These are phyloP conservation scores for Russula dissimulans DNA, from an alignment of 768 basidiomycete species.

Conservation along the genomic window DNA sequence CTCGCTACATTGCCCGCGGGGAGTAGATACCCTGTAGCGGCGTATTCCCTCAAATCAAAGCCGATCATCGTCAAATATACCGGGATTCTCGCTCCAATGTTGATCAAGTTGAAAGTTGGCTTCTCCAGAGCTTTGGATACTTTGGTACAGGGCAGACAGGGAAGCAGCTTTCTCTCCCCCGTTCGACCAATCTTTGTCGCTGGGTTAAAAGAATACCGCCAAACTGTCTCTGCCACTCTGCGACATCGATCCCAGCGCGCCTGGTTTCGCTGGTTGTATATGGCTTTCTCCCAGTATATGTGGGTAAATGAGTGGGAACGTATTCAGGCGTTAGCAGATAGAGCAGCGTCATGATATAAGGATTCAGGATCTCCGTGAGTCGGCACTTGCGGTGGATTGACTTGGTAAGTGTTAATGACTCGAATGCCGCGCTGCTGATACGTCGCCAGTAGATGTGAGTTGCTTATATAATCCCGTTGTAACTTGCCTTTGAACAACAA, in stretches of 20 bases:
- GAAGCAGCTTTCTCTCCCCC: slow-evolving; percentile 2
- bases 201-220: slow-evolving; percentile 44
- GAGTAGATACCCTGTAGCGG: slow-evolving; percentile 20
- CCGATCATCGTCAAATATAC: slow-evolving; percentile 53
- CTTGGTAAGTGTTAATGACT: background rate
- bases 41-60: slow-evolving; percentile 56
- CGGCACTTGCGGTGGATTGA: background rate
- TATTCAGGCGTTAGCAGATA: slow-evolving; percentile 25
- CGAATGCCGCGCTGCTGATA: background rate
- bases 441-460: background rate
- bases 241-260: slow-evolving; percentile 67
- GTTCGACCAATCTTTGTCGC: slow-evolving; percentile 44
- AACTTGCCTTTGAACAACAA: no score
- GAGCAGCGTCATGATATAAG: background rate
- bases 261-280: slow-evolving; percentile 87
- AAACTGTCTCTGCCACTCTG: slow-evolving; percentile 58
- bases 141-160: background rate
- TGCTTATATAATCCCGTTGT: no score
- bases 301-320: slow-evolving; percentile 84
- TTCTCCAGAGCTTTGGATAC: slow-evolving; percentile 4
- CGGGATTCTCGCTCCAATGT: slow-evolving; percentile 41
- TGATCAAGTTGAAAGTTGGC: slow-evolving; percentile 39
- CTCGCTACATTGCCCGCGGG: slow-evolving; percentile 19
- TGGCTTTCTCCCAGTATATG: slow-evolving; percentile 78
- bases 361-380: background rate